Base-by-base conservation (phyloP, 1,284 basidiomycete species). In the Apiotrichum montevideense region DNA sequence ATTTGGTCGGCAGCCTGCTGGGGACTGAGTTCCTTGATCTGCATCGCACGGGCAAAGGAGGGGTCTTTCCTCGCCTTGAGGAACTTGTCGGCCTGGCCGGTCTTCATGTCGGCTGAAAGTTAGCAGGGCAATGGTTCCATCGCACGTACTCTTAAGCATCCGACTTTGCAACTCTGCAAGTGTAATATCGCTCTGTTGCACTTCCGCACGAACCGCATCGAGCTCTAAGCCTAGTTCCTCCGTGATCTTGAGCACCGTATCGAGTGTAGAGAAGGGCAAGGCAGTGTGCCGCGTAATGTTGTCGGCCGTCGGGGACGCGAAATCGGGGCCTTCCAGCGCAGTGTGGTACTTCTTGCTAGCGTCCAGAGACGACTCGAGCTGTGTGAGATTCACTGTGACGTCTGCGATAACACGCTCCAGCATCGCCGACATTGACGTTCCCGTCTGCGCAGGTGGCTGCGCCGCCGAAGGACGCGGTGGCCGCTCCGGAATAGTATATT, bases 1-100 rank as follows among this genome's bases (percentile, higher is more conserved):
- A 67, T 62, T 63, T 80, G 80, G 51, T 76, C 79, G 46, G 78
- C 77, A 10, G 73, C 64, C 57, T 81, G 80, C 61, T 81, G 78
- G 0, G 80, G 78, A 14, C 77, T 78, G 0, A 82, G 74, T 59
- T 81, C 78, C 39, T 77, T 72, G 10, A 79, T 72, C 41, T 77
- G 72, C 46, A 80, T 74, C 58, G 77, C 72, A 49, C 76, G 75
- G 15, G 77, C 78, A 52, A 79, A 78, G 1, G 72, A 70, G 0
- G 80, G 77, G 63, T 82, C 80, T 45, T 72, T 65, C 21, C 73
- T 67, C 0, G 80, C 80, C 49, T 78, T 74, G 34, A 81, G 56
- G 66, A 79, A 80, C 35, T 79, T 77, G 3, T 75, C 72, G 1
- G 71, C 71, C 60, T 80, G 78, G 34, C 77, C 76, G n/a, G 68